Conservation (phyloP, 2,329 filamentous ascomycete species). For the Fusarium redolens region DNA sequence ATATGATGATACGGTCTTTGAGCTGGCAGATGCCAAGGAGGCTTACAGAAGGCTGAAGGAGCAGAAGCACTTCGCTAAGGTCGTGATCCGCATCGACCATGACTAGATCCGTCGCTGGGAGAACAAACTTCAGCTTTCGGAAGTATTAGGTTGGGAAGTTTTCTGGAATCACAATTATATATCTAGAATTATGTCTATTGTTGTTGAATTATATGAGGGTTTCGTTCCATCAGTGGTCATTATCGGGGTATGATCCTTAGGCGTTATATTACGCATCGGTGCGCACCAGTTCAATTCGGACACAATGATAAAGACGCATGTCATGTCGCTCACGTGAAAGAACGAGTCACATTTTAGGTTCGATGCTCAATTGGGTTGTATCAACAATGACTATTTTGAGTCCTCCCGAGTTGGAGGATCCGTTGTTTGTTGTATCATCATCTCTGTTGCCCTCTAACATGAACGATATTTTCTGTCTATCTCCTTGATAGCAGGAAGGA, state of each 20-base stretch:
- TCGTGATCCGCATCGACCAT: conserved; percentile 47
- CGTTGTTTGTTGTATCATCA: background rate
- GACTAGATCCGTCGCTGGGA: accelerated
- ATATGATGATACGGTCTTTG: conserved; percentile 48
- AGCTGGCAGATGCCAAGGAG: conserved; percentile 46
- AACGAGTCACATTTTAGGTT: accelerated
- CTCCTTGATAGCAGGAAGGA: accelerated
- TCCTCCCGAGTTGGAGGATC: accelerated
- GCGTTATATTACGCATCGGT: background rate
- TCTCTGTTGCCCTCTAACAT: background rate
- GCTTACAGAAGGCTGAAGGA: conserved; percentile 49
- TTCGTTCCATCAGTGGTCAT: background rate
- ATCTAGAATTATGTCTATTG: background rate
- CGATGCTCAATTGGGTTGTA: background rate
- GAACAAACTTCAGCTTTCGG: background rate
- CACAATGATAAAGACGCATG: accelerated
- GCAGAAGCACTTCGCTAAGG: conserved; percentile 53
- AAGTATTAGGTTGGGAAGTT: accelerated
- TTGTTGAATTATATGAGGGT: background rate
- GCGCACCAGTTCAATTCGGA: background rate
- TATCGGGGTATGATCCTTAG: too few species aligned
- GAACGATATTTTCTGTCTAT: too few species aligned
- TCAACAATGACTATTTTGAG: too few species aligned
- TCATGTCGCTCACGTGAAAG: accelerated
- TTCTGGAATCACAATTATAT: background rate